phyloP scores from a whole-genome alignment of 2,329 filamentous ascomycete species.

The Colletotrichum viniferum region DNA sequence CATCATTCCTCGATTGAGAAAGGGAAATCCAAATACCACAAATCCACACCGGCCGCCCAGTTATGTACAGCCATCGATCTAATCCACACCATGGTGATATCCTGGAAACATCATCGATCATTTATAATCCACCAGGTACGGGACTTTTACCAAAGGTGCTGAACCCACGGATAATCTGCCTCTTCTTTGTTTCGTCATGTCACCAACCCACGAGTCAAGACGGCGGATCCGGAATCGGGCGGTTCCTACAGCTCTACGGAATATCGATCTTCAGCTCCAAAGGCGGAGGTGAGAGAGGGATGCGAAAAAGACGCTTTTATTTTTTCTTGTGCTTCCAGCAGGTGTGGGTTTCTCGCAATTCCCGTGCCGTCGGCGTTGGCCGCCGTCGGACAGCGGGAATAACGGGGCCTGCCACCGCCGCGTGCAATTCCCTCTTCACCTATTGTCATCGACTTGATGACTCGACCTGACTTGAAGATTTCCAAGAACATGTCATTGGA shows the following conservation, averaged over 20 bases:
- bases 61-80: neutral
- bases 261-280: conserved; percentile 1
- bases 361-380: neutral
- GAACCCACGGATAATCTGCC: neutral
- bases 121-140: neutral
- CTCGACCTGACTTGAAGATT: neutral
- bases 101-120: neutral
- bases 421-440: neutral
- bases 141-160: neutral
- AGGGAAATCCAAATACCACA: conserved; percentile 2
- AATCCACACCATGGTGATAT: neutral
- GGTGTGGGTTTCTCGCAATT: neutral
- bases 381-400: neutral
- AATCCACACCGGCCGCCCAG: neutral
- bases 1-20: conserved; percentile 4
- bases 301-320: neutral
- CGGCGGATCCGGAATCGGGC: conserved; percentile 18
- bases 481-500: neutral
- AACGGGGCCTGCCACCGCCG: neutral
- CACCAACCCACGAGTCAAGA: conserved; percentile 13
- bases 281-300: neutral
- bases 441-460: neutral
- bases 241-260: neutral
- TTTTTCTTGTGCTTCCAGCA: neutral
- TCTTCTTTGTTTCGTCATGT: conserved; percentile 2